Conservation (phyloP, 768 basidiomycete genomes). For the Boletus rufocinnamomeus region DNA sequence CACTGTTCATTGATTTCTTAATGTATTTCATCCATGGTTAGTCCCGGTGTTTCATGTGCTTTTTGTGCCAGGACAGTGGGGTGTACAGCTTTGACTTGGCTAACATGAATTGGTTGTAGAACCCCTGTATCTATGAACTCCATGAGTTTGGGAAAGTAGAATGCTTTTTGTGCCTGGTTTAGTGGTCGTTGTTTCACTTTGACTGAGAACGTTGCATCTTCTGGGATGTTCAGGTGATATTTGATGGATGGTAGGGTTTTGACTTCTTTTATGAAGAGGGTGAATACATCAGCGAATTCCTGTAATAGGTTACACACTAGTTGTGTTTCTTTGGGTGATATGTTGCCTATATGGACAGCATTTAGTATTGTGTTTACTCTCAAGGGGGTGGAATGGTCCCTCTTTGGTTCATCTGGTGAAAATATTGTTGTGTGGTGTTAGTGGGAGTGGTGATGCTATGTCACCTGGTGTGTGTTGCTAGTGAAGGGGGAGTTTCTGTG, state of each 20-base stretch:
- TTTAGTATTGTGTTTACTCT: background rate
- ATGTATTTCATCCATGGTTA: background rate
- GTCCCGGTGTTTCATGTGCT: background rate
- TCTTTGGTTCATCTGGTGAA: background rate
- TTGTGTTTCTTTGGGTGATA: too few species aligned
- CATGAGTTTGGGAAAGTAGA: background rate
- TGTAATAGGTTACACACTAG: background rate
- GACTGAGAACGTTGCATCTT: background rate
- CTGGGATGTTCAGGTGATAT: background rate
- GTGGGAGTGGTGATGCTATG: too few species aligned
- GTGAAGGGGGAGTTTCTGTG: background rate
- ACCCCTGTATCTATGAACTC: background rate
- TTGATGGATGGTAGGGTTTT: background rate
- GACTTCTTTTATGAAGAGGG: background rate
- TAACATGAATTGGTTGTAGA: background rate
- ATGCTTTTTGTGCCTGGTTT: background rate
- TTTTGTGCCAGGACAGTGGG: background rate
- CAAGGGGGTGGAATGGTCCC: background rate
- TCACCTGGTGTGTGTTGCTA: too few species aligned
- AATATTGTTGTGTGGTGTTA: background rate
- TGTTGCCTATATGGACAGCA: rapidly evolving
- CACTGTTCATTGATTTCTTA: background rate
- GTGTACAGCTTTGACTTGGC: background rate
- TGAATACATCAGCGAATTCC: background rate
- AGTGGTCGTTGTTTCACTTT: background rate